phyloP scores from a whole-genome alignment of 768 basidiomycete species.

The Cystobasidium ongulense region DNA sequence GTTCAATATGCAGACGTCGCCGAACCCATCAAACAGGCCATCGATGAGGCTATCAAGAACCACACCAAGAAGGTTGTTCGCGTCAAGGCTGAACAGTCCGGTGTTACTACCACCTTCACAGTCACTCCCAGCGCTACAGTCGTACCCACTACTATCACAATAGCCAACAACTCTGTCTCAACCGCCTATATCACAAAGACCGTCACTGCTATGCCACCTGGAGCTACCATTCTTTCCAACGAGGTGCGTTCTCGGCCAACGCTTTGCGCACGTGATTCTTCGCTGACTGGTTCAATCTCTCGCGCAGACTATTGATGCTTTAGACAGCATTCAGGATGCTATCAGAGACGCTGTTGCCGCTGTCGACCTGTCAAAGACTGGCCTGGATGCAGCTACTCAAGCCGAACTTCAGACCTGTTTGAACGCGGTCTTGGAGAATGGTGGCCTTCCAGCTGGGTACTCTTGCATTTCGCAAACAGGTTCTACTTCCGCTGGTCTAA shows the following conservation, averaged over 20 bases:
- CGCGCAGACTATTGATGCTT: constrained; percentile 10
- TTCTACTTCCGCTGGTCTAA: constrained; percentile 32
- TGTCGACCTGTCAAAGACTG: constrained; percentile 34
- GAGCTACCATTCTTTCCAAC: constrained; percentile 30
- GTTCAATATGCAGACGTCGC: background rate
- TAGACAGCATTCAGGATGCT: constrained; percentile 28
- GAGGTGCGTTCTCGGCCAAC: background rate
- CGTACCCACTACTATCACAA: constrained; percentile 11
- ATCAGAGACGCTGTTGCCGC: constrained; percentile 38
- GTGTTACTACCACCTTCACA: constrained; percentile 21
- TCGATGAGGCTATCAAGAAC: constrained; percentile 10
- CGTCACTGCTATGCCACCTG: constrained; percentile 26
- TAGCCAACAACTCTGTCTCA: constrained; percentile 4
- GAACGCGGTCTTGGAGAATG: constrained; percentile 30
- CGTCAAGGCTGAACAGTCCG: constrained; percentile 14
- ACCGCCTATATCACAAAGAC: constrained; percentile 27
- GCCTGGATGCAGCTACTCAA: constrained; percentile 31
- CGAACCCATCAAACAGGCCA: constrained; percentile 22
- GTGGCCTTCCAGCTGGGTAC: constrained; percentile 38
- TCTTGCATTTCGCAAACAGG: constrained; percentile 35
- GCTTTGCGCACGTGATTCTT: no score
- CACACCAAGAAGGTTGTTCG: background rate
- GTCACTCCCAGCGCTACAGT: constrained; percentile 17
- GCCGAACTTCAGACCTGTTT: constrained; percentile 35
- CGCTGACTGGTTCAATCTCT: background rate